A percentile compares a stretch with the other conserved stretches of the same genome.
Evolutionary conservation across 768 basidiomycete genomes (phyloP).

Genomic region (Lentinula detonsa): DNA sequence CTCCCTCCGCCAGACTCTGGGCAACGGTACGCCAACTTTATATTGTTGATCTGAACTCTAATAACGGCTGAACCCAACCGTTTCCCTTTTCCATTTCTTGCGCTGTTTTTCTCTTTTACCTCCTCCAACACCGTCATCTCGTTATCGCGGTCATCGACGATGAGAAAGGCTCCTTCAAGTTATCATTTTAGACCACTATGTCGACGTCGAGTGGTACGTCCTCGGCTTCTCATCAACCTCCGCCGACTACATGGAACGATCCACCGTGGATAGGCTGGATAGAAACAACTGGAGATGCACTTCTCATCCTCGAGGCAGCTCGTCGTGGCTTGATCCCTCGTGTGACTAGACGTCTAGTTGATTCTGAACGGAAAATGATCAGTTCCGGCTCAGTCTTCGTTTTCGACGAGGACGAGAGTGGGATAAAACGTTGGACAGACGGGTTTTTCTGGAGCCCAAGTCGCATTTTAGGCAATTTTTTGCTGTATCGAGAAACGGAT

Average conservation of each 20-base stretch:
- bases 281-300: conserved; percentile 90
- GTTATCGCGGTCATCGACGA: neutral
- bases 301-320: conserved; percentile 95
- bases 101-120: neutral
- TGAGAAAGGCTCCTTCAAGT: neutral
- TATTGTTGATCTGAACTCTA: conserved; percentile 8
- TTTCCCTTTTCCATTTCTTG: neutral
- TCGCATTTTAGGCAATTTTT: conserved; percentile 89
- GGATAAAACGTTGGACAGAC: conserved; percentile 98
- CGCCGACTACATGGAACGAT: conserved; percentile 7
- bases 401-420: conserved; percentile 95
- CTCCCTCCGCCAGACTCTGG: conserved; percentile 3
- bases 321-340: conserved; percentile 85
- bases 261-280: conserved; percentile 95
- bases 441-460: conserved; percentile 95
- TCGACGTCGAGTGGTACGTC: neutral
- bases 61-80: neutral
- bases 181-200: neutral
- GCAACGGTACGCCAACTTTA: conserved; percentile 10
- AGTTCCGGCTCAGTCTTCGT: conserved; percentile 92
- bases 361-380: conserved; percentile 90
- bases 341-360: conserved; percentile 87
- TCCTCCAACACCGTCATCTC: neutral
- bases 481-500: conserved; percentile 93
- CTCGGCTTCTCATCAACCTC: neutral